phyloP scores from a whole-genome alignment of 2,329 filamentous ascomycete genomes.

The Colletotrichum tabaci region DNA sequence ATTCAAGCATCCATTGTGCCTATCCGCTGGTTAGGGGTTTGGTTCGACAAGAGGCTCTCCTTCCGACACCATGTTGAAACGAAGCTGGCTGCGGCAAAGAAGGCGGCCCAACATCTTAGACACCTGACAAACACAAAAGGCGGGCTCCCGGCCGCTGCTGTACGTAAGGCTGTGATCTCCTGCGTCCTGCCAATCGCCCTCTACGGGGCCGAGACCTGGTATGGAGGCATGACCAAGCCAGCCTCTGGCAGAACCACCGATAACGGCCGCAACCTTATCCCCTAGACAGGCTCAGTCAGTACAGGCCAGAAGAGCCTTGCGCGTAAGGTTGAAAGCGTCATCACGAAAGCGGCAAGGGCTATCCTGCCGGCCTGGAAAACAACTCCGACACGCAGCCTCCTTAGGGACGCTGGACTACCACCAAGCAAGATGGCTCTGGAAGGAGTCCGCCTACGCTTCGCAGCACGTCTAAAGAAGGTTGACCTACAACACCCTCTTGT shows the following conservation, averaged over 20 bases:
- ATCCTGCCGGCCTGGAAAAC: background rate
- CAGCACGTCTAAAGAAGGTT: background rate
- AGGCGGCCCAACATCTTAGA: background rate
- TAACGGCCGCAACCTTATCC: no score
- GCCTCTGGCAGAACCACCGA: no score
- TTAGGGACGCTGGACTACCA: background rate
- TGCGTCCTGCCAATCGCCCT: background rate
- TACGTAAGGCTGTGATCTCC: background rate
- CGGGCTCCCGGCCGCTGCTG: background rate
- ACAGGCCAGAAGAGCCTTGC: background rate
- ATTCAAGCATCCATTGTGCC: no score
- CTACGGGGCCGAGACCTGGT: background rate
- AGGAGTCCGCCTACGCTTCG: background rate
- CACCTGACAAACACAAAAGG: background rate
- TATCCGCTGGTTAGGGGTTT: background rate
- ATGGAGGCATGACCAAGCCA: background rate
- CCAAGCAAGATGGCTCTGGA: background rate
- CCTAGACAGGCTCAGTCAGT: background rate
- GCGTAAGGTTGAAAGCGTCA: background rate
- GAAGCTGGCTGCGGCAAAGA: background rate
- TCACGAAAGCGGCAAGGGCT: background rate
- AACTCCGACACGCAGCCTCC: background rate
- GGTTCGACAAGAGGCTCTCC: slow-evolving; percentile 5
- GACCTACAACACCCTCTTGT: background rate
- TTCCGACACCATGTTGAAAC: background rate